Base-by-base conservation (phyloP, 2,329 filamentous ascomycete species). In the Macrophomina phaseolina region DNA sequence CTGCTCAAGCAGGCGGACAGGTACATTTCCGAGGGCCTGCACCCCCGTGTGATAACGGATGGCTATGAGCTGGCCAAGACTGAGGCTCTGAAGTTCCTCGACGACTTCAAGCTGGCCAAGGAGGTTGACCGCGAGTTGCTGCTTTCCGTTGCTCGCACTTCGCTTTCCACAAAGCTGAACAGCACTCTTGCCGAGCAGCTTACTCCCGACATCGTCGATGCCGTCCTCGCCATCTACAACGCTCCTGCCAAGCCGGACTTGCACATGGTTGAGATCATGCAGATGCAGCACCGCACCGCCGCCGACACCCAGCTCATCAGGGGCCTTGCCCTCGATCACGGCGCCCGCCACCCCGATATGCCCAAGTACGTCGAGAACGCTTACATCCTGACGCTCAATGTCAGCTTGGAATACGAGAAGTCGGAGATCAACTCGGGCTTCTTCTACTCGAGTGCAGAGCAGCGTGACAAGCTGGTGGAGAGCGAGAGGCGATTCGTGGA, bases 241-340 rank as follows among this genome's bases (percentile, higher is more conserved):
- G 84, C 92, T 18, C 92, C 92, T 32, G 89, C 88, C 69, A 98
- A 98, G 84, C 96, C 96, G 66, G 95, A 99, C 81, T 82, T 99
- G 76, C 94, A 98, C 84, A 99, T 99, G 95, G 87, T 99, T 72
- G 95, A 99, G 82, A 98, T 99, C 75, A 99, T 99, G 95, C 98
- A 97, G 80, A 98, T 99, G 94, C 95, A 99, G 83, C 95, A 99
- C 84, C 91, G 94, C 73, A 93, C 92, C 63, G 94, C 94, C 67
- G 92, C 95, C 38, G 95, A 99, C 80, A 99, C 95, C 67, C 93
- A 97, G 80, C 88, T 99, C 68, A 97, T 99, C 79, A 89, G 91
- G 71, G 95, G 95, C 68, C 85, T 99, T 67, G 95, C 93, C 9
- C 84, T 99, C 68, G 95, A 99, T 76, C 95, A 99, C 80, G 95